Evolutionary conservation across 176 grass and related monocot genomes (phyloP).

Genomic region (Zoysia japonica): DNA sequence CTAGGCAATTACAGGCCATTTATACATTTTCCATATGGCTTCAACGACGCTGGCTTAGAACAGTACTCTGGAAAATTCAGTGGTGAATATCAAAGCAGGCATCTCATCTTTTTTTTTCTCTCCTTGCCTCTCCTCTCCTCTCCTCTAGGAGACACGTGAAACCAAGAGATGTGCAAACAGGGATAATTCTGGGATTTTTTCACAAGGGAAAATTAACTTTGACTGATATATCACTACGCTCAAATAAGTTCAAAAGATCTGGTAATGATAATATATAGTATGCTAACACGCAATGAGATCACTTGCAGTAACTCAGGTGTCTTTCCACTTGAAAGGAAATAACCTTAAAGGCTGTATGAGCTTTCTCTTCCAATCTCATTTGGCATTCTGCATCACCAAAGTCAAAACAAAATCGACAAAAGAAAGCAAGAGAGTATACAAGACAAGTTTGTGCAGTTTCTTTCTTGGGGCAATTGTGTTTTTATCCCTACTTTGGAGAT

Average conservation of each 20-base stretch:
- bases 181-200: neutral
- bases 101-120: neutral
- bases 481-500: no score
- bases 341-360: neutral
- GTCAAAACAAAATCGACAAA: neutral
- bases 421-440: neutral
- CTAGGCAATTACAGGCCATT: neutral
- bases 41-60: neutral
- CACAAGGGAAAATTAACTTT: neutral
- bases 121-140: neutral
- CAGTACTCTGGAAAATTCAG: neutral
- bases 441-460: neutral
- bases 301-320: neutral
- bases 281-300: neutral
- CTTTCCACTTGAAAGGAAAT: conserved; percentile 17
- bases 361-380: neutral
- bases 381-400: neutral
- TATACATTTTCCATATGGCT: neutral
- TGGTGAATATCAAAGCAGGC: neutral
- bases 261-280: neutral
- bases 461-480: no score
- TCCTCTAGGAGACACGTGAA: neutral
- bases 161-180: neutral
- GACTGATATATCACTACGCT: neutral
- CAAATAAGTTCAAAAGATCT: neutral